Evolutionary conservation across 2,329 filamentous ascomycete species (phyloP).

Genomic region (Bipolaris gigantea): DNA sequence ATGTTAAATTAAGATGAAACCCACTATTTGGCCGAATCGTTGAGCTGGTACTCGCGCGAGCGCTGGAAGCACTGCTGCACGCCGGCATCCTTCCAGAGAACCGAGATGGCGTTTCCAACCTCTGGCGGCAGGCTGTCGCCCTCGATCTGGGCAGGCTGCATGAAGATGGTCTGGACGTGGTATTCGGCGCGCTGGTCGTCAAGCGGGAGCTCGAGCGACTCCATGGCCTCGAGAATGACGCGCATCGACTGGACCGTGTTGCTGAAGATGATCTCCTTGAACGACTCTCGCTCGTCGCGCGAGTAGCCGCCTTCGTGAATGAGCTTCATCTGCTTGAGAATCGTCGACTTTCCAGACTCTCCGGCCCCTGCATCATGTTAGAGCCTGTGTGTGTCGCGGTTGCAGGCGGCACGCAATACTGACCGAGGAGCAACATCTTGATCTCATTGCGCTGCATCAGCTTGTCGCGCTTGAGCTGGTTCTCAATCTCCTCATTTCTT

Average conservation of each 20-base stretch:
- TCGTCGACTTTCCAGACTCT: constrained; percentile 95
- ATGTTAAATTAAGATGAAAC: constrained; percentile 44
- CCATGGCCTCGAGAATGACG: constrained; percentile 70
- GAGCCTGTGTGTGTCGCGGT: constrained; percentile 15
- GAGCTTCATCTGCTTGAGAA: constrained; percentile 97
- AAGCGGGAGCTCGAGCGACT: constrained; percentile 74
- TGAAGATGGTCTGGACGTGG: constrained; percentile 97
- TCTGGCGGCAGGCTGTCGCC: constrained; percentile 92
- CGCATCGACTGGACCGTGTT: constrained; percentile 73
- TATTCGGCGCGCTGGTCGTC: constrained; percentile 93
- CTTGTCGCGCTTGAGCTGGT: constrained; percentile 97
- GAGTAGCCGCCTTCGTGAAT: constrained; percentile 99
- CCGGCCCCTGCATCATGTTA: constrained; percentile 71
- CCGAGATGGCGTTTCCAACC: constrained; percentile 89
- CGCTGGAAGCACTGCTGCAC: constrained; percentile 95
- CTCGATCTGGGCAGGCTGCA: constrained; percentile 96
- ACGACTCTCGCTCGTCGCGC: constrained; percentile 75
- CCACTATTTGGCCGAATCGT: constrained; percentile 95
- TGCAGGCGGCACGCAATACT: constrained; percentile 43
- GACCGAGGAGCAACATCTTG: constrained; percentile 99
- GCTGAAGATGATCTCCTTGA: constrained; percentile 73
- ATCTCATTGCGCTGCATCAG: constrained; percentile 99
- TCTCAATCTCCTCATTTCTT: constrained; percentile 99
- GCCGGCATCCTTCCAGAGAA: constrained; percentile 88
- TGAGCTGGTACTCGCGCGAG: constrained; percentile 92